A percentile compares a stretch with the other conserved stretches of the same genome.
phyloP scores from a whole-genome alignment of 768 basidiomycete species.

The Suillus discolor region DNA sequence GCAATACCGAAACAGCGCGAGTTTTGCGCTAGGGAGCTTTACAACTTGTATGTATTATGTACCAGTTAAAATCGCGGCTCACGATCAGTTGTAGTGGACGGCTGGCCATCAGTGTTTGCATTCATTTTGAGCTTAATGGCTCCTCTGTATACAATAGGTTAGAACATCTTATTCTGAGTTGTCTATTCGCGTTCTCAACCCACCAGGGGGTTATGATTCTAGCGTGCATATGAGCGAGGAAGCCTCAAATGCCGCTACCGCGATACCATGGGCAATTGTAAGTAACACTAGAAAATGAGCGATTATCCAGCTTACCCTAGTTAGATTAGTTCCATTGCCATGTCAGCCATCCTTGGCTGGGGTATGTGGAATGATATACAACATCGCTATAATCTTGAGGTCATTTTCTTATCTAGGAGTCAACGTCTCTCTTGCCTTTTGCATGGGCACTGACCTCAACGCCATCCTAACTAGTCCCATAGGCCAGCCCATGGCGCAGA shows the following conservation, averaged over 20 bases:
- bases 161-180: neutral
- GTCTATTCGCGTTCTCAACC: slow-evolving; percentile 34
- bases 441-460: neutral
- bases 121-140: slow-evolving; percentile 44
- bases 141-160: slow-evolving; percentile 40
- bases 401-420: neutral
- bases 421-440: neutral
- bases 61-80: neutral
- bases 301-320: slow-evolving; percentile 38
- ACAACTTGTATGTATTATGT: slow-evolving; percentile 28
- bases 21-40: slow-evolving; percentile 39
- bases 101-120: slow-evolving; percentile 47
- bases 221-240: slow-evolving; percentile 73
- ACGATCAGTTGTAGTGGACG: slow-evolving; percentile 26
- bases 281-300: slow-evolving; percentile 9
- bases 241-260: slow-evolving; percentile 65
- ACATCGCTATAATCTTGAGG: neutral
- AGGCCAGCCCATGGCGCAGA: neutral
- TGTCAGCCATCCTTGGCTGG: slow-evolving; percentile 59
- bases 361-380: neutral
- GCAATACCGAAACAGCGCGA: slow-evolving; percentile 39
- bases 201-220: slow-evolving; percentile 47
- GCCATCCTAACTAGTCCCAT: neutral
- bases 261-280: slow-evolving; percentile 67
- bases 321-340: slow-evolving; percentile 46